Evolutionary conservation across 2,329 filamentous ascomycete genomes (phyloP).

Genomic region (Phialophora verrucosa): DNA sequence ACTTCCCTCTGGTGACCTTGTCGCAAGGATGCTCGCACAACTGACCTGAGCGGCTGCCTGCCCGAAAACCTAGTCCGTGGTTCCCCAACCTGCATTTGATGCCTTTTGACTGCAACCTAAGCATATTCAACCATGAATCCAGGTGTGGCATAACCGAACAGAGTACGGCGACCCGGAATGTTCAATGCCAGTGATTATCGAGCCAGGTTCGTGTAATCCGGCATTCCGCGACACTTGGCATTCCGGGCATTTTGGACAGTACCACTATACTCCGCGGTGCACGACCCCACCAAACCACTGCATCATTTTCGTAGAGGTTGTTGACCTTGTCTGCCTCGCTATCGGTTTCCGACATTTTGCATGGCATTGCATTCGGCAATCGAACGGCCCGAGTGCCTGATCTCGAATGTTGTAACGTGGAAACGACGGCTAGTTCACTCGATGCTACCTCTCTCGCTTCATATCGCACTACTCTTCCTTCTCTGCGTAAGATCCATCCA

Average conservation of each 20-base stretch:
- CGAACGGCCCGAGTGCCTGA: not conserved
- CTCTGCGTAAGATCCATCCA: conserved; percentile 27
- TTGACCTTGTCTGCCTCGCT: not conserved
- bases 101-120: conserved; percentile 18
- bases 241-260: not conserved
- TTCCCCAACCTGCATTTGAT: not conserved
- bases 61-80: not conserved
- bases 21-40: not conserved
- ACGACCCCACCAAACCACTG: not conserved
- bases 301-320: not conserved
- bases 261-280: not conserved
- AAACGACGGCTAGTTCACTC: not conserved
- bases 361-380: conserved; percentile 15
- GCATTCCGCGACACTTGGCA: conserved; percentile 17
- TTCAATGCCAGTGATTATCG: not conserved
- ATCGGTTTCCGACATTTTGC: not conserved
- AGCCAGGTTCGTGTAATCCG: not conserved
- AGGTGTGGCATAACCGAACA: not conserved
- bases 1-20: not conserved
- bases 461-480: conserved; percentile 25
- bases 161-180: not conserved
- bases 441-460: not conserved
- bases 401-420: not conserved
- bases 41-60: not conserved
- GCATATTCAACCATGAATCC: not conserved